These are phyloP conservation scores for Nannochloris sp. DNA, from an alignment of 139 green algal species.

Conservation along the genomic window DNA sequence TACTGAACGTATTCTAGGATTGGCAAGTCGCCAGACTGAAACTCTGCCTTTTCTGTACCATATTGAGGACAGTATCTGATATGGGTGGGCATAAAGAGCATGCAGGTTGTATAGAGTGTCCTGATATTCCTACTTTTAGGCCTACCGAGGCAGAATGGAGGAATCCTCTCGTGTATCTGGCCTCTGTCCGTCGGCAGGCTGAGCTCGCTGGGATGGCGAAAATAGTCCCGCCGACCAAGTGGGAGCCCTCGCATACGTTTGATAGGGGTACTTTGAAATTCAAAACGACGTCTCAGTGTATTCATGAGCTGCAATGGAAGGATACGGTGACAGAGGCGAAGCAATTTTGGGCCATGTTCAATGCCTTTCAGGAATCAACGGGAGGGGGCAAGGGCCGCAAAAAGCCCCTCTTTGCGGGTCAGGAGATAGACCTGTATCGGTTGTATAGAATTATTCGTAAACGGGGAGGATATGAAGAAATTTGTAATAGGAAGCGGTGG, in stretches of 20 bases:
- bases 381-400: conserved; percentile 23
- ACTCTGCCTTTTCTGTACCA: too few species aligned
- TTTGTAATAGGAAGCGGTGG: conserved; percentile 64
- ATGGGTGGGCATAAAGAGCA: not conserved
- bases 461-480: conserved; percentile 56
- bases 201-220: conserved; percentile 62
- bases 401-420: conserved; percentile 51
- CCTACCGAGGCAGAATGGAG: conserved; percentile 61
- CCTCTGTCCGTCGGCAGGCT: conserved; percentile 34
- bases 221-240: conserved; percentile 56
- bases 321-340: conserved; percentile 12
- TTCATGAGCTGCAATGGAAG: conserved; percentile 71
- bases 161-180: conserved; percentile 62
- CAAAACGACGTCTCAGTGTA: conserved; percentile 58
- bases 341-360: conserved; percentile 48
- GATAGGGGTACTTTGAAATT: conserved; percentile 50
- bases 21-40: too few species aligned
- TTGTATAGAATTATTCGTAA: conserved; percentile 49
- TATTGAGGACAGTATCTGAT: not conserved
- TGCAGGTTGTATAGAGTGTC: conserved; percentile 4
- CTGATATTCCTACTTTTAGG: conserved; percentile 49
- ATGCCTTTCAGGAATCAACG: conserved; percentile 38
- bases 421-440: conserved; percentile 61
- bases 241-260: conserved; percentile 53
- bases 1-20: too few species aligned